phyloP scores from a whole-genome alignment of 2,329 filamentous ascomycete species.

The Calcarisporium arbuscula region DNA sequence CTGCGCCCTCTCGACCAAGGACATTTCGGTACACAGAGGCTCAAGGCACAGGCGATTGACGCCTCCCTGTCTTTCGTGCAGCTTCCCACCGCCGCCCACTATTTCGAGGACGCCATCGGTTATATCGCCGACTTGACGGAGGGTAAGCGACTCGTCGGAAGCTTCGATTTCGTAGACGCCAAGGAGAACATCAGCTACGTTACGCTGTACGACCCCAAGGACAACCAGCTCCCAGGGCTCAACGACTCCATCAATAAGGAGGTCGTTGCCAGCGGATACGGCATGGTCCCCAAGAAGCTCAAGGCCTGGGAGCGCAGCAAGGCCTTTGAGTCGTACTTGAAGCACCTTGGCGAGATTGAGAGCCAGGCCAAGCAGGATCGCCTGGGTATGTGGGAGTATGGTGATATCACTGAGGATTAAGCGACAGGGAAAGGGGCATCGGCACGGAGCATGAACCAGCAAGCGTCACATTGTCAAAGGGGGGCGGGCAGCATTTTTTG shows the following conservation, averaged over 20 bases:
- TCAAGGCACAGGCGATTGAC: constrained; percentile 82
- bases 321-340: constrained; percentile 64
- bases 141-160: constrained; percentile 74
- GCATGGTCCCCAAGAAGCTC: constrained; percentile 87
- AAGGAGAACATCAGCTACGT: constrained; percentile 80
- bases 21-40: constrained; percentile 73
- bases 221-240: constrained; percentile 46
- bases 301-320: constrained; percentile 79
- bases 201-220: constrained; percentile 77
- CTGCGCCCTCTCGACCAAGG: constrained; percentile 74
- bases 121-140: constrained; percentile 72
- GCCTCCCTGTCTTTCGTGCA: constrained; percentile 85
- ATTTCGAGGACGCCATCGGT: constrained; percentile 71
- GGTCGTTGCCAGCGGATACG: constrained; percentile 73
- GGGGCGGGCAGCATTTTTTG: too few relatives aligned
- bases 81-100: constrained; percentile 75
- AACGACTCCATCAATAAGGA: constrained; percentile 87
- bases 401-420: constrained; percentile 87
- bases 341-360: constrained; percentile 67
- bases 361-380: constrained; percentile 72
- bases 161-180: constrained; percentile 75
- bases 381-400: constrained; percentile 96
- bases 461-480: too few relatives aligned
- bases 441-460: too few relatives aligned
- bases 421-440: too few relatives aligned